Percentiles rank a stretch among this genome's conserved stretches.
phyloP scores from a whole-genome alignment of 2,329 filamentous ascomycete genomes.

The Cladophialophora psammophila region DNA sequence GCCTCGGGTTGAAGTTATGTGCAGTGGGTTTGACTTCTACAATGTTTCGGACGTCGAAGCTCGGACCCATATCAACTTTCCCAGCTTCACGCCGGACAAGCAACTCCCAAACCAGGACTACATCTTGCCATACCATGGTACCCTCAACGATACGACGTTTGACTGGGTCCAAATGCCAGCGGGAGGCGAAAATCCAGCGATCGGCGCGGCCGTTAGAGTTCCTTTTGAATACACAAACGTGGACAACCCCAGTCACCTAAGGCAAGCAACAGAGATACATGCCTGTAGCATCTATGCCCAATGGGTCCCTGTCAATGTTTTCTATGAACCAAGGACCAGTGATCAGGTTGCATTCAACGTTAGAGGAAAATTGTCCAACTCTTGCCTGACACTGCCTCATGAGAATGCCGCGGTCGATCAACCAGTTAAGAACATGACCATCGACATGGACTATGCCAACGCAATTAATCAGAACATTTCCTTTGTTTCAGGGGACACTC shows the following conservation, averaged over 20 bases:
- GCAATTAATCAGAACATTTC: conserved; percentile 33
- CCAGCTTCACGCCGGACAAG: conserved; percentile 29
- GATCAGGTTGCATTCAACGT: conserved; percentile 30
- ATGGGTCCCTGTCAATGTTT: conserved; percentile 34
- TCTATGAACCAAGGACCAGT: conserved; percentile 27
- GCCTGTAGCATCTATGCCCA: conserved; percentile 38
- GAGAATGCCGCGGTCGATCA: background rate
- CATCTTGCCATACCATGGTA: conserved; percentile 29
- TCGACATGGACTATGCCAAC: conserved; percentile 29
- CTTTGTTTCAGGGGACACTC: conserved; percentile 15
- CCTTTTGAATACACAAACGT: conserved; percentile 21
- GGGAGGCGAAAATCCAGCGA: conserved; percentile 28
- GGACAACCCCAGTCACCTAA: conserved; percentile 13
- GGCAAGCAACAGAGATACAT: conserved; percentile 29
- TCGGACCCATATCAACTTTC: conserved; percentile 28
- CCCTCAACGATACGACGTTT: conserved; percentile 28
- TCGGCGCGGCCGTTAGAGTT: conserved; percentile 27
- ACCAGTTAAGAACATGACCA: conserved; percentile 28
- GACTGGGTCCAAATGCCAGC: conserved; percentile 32
- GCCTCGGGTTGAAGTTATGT: conserved; percentile 33
- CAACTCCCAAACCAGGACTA: conserved; percentile 26
- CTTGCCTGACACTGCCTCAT: conserved; percentile 24
- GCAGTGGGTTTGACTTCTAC: conserved; percentile 25
- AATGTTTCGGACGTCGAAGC: conserved; percentile 22
- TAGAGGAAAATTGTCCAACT: conserved; percentile 17